Percentiles rank a stretch among this genome's conserved stretches.
These are phyloP conservation scores for Heimioporus sp. DNA, from an alignment of 768 basidiomycete genomes.

Conservation along the genomic window DNA sequence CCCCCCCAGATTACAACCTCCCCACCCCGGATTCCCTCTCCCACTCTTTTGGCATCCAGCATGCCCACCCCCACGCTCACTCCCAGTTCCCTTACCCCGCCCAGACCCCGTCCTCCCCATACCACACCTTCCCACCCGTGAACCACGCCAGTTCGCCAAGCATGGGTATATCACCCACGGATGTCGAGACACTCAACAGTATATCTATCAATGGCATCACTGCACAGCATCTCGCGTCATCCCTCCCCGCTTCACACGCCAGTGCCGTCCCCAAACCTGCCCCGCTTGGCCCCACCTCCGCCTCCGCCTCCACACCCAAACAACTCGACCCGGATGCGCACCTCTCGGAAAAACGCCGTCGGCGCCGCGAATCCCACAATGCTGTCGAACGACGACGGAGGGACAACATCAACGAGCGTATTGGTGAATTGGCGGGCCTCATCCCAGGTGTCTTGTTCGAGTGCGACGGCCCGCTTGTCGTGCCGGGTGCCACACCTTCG, in stretches of 20 bases:
- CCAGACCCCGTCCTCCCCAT: slow-evolving; percentile 29
- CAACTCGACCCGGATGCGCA: slow-evolving; percentile 34
- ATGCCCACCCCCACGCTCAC: slow-evolving; percentile 6
- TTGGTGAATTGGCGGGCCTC: slow-evolving; percentile 82
- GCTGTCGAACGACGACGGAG: slow-evolving; percentile 84
- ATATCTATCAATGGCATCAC: slow-evolving; percentile 17
- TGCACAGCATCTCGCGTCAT: slow-evolving; percentile 20
- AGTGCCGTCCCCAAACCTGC: slow-evolving; percentile 13
- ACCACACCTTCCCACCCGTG: slow-evolving; percentile 22
- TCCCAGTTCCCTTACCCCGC: slow-evolving; percentile 26
- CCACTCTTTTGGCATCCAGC: slow-evolving; percentile 25
- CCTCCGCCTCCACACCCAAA: slow-evolving; percentile 5
- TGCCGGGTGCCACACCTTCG: slow-evolving; percentile 14
- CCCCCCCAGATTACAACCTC: slow-evolving; percentile 39
- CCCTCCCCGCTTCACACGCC: slow-evolving; percentile 14
- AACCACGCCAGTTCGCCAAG: slow-evolving; percentile 14
- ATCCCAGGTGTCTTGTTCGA: slow-evolving; percentile 87
- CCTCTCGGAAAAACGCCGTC: slow-evolving; percentile 74
- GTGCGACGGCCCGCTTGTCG: slow-evolving; percentile 34
- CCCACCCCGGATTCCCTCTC: slow-evolving; percentile 41
- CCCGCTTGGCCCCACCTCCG: background rate
- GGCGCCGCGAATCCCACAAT: slow-evolving; percentile 85
- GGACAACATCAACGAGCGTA: slow-evolving; percentile 97
- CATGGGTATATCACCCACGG: slow-evolving; percentile 26
- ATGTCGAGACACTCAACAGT: slow-evolving; percentile 21